Evolutionary conservation across 2,329 filamentous ascomycete species (phyloP).

Genomic region (Gnomoniopsis sp.): DNA sequence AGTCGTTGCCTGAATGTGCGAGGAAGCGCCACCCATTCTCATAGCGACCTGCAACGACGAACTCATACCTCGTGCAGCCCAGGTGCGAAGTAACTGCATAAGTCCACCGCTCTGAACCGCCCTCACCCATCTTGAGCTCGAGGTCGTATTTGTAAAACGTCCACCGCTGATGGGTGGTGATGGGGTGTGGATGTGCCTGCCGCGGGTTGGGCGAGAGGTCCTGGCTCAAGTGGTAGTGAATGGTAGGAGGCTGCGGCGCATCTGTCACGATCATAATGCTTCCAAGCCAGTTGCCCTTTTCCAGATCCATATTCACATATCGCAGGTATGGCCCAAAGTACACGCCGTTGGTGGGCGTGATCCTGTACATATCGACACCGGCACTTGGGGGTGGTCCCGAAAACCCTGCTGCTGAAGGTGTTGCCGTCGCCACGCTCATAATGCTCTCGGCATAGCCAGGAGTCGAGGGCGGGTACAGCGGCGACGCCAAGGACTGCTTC

Average conservation of each 20-base stretch:
- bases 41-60: constrained; percentile 83
- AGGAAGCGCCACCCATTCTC: constrained; percentile 96
- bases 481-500: constrained; percentile 70
- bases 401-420: constrained; percentile 77
- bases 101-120: constrained; percentile 81
- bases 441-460: constrained; percentile 84
- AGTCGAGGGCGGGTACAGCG: constrained; percentile 77
- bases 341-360: constrained; percentile 89
- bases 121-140: constrained; percentile 85
- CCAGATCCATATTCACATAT: constrained; percentile 96
- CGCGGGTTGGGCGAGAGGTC: constrained; percentile 91
- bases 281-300: constrained; percentile 85
- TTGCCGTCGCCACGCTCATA: constrained; percentile 73
- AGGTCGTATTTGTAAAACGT: constrained; percentile 94
- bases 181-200: constrained; percentile 77
- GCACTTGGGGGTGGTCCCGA: constrained; percentile 82
- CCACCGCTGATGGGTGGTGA: constrained; percentile 90
- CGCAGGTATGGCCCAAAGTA: constrained; percentile 96
- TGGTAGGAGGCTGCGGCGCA: constrained; percentile 86
- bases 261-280: constrained; percentile 94
- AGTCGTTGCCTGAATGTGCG: constrained; percentile 94
- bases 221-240: constrained; percentile 86
- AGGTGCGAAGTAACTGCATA: constrained; percentile 97
- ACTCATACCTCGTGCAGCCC: constrained; percentile 97
- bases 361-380: constrained; percentile 91